Base-by-base conservation (phyloP, 169 alveolate species). In the Toxoplasma gondii region DNA sequence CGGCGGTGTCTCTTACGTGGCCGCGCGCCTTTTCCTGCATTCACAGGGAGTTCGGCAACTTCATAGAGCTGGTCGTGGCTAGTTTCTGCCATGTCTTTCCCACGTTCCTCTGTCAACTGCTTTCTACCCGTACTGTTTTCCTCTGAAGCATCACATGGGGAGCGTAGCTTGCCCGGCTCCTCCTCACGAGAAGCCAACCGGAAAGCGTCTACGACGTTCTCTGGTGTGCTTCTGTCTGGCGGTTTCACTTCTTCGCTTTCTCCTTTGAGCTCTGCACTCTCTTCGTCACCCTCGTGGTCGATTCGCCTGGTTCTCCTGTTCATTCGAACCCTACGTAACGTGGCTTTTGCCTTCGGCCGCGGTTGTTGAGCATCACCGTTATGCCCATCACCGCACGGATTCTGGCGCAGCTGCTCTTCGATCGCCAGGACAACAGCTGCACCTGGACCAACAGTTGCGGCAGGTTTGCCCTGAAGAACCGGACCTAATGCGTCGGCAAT, bases 1-100 rank as follows among this genome's bases (percentile, higher is more conserved):
- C 93, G 92, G 34, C 67, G 90, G 53, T 78, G 39, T 38, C 86
- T 78, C 49, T n/a, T 78, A 16, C 86, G 45, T 78, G 86, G 86
- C 86, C 86, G 86, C 86, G 29, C 86, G 44, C 44, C 10, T 16
- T n/a, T 17, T 17, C 39, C 82, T 17, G n/a, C 58, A 12, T 49
- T 12, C 12, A 49, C 58, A n/a, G n/a, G n/a, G 58, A 7, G 58
- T 49, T 49, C 58, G 4, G 58, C 22, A 49, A 12, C 58, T 49
- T 49, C 58, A 49, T 4, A 12, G 22, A 12, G 58, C 58, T 7
- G 12, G 58, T 12, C 58, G 22, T 49, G 58, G 58, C 12, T 49
- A 4, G 58, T 49, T 49, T 49, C 58, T 49, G 58, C 58, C 58
- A 4, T 4, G 58, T 49, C 12, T 49, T 4, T 12, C 12, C 12